These are phyloP conservation scores for Ustilaginoidea virens DNA, from an alignment of 2,329 filamentous ascomycete species.

Conservation along the genomic window DNA sequence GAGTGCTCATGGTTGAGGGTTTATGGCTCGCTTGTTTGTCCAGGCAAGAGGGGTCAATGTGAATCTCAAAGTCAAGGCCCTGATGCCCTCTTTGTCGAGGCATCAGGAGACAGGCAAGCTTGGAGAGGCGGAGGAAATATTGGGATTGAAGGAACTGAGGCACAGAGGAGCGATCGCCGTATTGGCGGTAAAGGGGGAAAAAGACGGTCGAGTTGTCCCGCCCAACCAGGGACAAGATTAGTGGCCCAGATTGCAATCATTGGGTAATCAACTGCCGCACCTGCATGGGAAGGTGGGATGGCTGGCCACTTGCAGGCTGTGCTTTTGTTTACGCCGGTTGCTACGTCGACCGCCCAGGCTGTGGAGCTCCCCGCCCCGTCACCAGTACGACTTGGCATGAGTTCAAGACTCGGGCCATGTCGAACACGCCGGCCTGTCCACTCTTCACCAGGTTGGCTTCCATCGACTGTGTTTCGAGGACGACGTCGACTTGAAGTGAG, in stretches of 20 bases:
- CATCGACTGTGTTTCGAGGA: too few relatives aligned
- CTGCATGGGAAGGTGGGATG: slow-evolving; percentile 1
- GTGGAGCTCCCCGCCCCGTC: background rate
- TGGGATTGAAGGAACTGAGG: background rate
- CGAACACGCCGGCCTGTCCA: too few relatives aligned
- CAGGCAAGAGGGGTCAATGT: slow-evolving; percentile 30
- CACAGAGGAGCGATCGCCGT: too few relatives aligned
- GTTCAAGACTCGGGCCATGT: too few relatives aligned
- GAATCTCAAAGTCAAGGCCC: slow-evolving; percentile 30
- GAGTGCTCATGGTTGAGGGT: slow-evolving; percentile 2
- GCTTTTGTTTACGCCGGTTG: slow-evolving; percentile 21
- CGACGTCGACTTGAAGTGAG: background rate
- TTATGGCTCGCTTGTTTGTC: slow-evolving; percentile 13
- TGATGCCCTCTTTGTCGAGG: slow-evolving; percentile 13
- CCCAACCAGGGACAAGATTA: too few relatives aligned
- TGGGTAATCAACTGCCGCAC: too few relatives aligned
- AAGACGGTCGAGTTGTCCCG: too few relatives aligned
- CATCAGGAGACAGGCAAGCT: slow-evolving; percentile 5
- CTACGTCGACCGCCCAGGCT: slow-evolving; percentile 12
- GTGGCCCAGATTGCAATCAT: too few relatives aligned
- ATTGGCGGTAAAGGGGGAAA: too few relatives aligned
- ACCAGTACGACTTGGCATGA: too few relatives aligned
- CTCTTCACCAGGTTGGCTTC: too few relatives aligned
- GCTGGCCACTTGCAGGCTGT: background rate
- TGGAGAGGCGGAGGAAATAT: slow-evolving; percentile 1